Evolutionary conservation across 2,329 filamentous ascomycete genomes (phyloP).

Genomic region (Clonostachys rosea): DNA sequence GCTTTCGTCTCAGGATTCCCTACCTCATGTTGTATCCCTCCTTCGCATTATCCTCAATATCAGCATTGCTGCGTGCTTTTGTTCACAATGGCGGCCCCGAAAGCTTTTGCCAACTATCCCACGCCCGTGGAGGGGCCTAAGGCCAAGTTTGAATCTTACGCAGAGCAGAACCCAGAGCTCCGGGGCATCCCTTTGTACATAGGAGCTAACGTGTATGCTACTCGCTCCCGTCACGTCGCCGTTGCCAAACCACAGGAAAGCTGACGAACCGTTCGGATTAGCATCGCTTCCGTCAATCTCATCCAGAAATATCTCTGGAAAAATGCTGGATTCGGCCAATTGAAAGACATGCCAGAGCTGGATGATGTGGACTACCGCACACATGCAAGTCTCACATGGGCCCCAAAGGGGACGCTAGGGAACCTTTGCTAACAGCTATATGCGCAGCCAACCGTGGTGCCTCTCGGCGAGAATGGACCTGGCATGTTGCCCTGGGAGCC

Average conservation of each 20-base stretch:
- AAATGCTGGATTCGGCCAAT: slow-evolving; percentile 54
- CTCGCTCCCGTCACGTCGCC: background rate
- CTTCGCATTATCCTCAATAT: too few species aligned
- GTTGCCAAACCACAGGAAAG: background rate
- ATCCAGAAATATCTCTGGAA: slow-evolving; percentile 65
- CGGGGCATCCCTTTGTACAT: slow-evolving; percentile 60
- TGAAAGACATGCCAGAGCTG: slow-evolving; percentile 41
- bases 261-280: background rate
- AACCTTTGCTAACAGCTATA: background rate
- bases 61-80: too few species aligned
- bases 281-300: slow-evolving; percentile 1
- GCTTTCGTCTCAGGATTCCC: too few species aligned
- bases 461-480: slow-evolving; percentile 30
- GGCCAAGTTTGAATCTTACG: slow-evolving; percentile 21
- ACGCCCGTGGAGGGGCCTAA: slow-evolving; percentile 24
- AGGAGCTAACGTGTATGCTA: slow-evolving; percentile 54
- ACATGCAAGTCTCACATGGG: slow-evolving; percentile 33
- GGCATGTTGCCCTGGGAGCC: slow-evolving; percentile 32
- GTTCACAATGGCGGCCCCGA: slow-evolving; percentile 14
- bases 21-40: too few species aligned
- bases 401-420: background rate
- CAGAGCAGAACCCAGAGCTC: slow-evolving; percentile 64
- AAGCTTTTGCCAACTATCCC: slow-evolving; percentile 38
- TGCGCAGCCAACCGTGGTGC: slow-evolving; percentile 50
- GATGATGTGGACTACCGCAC: slow-evolving; percentile 37